Evolutionary conservation across 108 stramenopile species (phyloP).

Genomic region (Cylindrotheca closterium): DNA sequence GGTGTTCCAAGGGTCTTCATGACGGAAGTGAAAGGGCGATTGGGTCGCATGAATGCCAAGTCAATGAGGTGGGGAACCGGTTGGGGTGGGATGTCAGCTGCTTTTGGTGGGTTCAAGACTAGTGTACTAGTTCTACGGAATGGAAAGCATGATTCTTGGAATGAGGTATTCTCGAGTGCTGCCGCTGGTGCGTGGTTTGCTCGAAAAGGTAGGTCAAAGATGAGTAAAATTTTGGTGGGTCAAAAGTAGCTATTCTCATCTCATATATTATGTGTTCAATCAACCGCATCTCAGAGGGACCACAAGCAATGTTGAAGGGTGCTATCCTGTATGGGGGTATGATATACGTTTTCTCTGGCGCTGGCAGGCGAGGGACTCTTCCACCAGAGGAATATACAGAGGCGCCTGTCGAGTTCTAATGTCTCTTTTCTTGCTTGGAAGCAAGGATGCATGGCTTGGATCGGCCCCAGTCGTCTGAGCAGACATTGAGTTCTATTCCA

Average conservation of each 20-base stretch:
- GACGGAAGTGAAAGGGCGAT: slow-evolving; percentile 30
- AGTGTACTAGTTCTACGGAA: slow-evolving; percentile 46
- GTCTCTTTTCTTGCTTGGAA: no score
- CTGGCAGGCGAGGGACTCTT: not conserved
- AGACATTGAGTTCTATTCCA: no score
- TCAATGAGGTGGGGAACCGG: slow-evolving; percentile 44
- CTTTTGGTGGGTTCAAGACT: slow-evolving; percentile 67
- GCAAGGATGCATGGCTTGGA: no score
- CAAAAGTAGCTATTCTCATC: no score
- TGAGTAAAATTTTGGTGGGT: not conserved
- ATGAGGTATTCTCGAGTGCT: slow-evolving; percentile 55
- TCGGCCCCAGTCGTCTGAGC: no score
- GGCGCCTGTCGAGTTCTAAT: slow-evolving; percentile 1
- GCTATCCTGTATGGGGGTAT: slow-evolving; percentile 73
- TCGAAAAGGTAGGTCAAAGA: slow-evolving; percentile 47
- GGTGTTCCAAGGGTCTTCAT: slow-evolving; percentile 12
- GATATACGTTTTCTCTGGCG: slow-evolving; percentile 45
- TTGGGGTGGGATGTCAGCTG: slow-evolving; percentile 61
- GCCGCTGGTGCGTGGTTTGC: slow-evolving; percentile 75
- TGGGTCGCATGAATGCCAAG: slow-evolving; percentile 49
- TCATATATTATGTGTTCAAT: not conserved
- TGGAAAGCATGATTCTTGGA: slow-evolving; percentile 65
- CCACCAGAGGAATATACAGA: slow-evolving; percentile 5
- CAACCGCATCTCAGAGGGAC: slow-evolving; percentile 41
- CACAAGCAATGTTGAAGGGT: slow-evolving; percentile 72